Evolutionary conservation across 768 basidiomycete species (phyloP).

Genomic region (Rhodotorula kratochvilovae): DNA sequence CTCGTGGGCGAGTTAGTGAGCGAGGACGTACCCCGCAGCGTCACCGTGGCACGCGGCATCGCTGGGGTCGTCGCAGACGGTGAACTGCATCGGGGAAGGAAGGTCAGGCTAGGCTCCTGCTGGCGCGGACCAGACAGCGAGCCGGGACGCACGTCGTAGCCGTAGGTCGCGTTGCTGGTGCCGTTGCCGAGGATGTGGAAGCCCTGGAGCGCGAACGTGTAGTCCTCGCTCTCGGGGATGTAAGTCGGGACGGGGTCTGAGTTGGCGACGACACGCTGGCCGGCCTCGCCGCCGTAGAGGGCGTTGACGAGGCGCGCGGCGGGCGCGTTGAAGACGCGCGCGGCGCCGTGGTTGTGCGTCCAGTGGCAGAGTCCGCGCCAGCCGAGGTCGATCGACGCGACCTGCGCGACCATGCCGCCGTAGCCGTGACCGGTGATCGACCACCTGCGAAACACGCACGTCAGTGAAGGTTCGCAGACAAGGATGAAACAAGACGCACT

Average conservation of each 20-base stretch:
- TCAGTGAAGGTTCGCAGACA: too few relatives aligned
- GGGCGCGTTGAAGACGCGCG: slow-evolving; percentile 39
- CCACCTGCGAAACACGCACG: neutral
- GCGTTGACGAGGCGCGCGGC: slow-evolving; percentile 38
- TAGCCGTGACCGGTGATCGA: slow-evolving; percentile 41
- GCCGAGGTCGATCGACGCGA: slow-evolving; percentile 41
- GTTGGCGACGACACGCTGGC: slow-evolving; percentile 42
- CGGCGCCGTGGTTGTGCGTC: slow-evolving; percentile 12
- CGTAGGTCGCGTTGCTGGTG: slow-evolving; percentile 39
- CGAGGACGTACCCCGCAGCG: slow-evolving; percentile 8
- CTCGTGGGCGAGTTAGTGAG: accelerated
- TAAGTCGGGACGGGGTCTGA: slow-evolving; percentile 35
- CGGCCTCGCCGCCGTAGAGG: slow-evolving; percentile 41
- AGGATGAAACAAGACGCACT: too few relatives aligned
- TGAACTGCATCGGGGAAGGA: slow-evolving; percentile 12
- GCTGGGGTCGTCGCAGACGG: slow-evolving; percentile 19
- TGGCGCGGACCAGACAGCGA: neutral
- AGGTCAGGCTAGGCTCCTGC: too few relatives aligned
- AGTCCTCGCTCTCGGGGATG: slow-evolving; percentile 40
- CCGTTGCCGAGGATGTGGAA: slow-evolving; percentile 41
- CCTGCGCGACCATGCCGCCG: slow-evolving; percentile 41
- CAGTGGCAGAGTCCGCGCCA: slow-evolving; percentile 32
- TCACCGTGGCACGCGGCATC: slow-evolving; percentile 37
- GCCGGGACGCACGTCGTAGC: slow-evolving; percentile 31
- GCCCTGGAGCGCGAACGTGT: slow-evolving; percentile 39